phyloP scores from a whole-genome alignment of 179 eudicot genomes.

The Corrigiola litoralis region DNA sequence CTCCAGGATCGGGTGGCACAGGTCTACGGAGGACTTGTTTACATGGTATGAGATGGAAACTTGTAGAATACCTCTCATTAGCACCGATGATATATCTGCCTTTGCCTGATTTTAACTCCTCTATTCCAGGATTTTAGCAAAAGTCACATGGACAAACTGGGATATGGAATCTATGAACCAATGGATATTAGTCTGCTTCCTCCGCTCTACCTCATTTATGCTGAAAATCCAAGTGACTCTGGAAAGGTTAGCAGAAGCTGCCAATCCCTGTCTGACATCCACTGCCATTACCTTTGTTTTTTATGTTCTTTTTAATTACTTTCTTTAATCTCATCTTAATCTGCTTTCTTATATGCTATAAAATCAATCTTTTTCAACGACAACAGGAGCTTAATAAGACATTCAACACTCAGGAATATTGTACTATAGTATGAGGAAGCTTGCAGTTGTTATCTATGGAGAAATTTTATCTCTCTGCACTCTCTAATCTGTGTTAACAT shows the following conservation, averaged over 20 bases:
- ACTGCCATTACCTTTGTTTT: neutral
- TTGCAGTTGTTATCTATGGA: no score
- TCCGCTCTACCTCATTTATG: conserved; percentile 84
- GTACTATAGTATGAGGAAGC: no score
- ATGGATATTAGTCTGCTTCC: conserved; percentile 76
- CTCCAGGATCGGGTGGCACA: conserved; percentile 94
- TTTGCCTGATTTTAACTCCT: conserved; percentile 9
- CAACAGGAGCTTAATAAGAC: no score
- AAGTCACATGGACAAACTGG: conserved; percentile 62
- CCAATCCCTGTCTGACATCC: neutral
- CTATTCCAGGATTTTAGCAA: conserved; percentile 64
- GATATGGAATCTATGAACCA: conserved; percentile 70
- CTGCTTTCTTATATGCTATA: neutral
- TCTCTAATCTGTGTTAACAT: no score
- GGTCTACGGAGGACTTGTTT: conserved; percentile 91
- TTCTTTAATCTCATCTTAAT: neutral
- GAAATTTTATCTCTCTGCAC: no score
- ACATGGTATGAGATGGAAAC: conserved; percentile 49
- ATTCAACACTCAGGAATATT: no score
- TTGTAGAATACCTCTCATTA: neutral
- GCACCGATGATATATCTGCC: neutral
- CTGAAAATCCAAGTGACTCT: conserved; percentile 97
- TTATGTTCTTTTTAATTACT: no score
- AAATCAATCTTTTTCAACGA: no score
- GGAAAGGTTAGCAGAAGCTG: conserved; percentile 62